phyloP scores from a whole-genome alignment of 208 protist species.

The Jaenimonas drosophilae region DNA sequence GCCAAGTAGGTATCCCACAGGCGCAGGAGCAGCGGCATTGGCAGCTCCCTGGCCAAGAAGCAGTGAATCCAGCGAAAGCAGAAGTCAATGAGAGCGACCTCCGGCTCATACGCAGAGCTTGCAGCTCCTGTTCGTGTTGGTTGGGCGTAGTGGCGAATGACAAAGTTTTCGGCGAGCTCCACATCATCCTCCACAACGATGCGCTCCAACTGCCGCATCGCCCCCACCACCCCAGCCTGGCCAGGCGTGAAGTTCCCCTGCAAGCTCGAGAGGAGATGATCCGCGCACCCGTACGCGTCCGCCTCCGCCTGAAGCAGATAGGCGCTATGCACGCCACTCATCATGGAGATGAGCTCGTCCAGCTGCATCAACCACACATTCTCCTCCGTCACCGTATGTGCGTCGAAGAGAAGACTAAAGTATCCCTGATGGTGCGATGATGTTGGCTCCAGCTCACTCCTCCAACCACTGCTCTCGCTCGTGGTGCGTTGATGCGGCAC shows the following conservation, averaged over 20 bases:
- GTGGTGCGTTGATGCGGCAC: no score
- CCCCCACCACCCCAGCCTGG: slow-evolving; percentile 77
- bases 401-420: slow-evolving; percentile 3
- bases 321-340: not conserved
- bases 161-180: not conserved
- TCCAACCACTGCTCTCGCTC: not conserved
- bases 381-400: no score
- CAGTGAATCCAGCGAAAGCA: slow-evolving; percentile 92
- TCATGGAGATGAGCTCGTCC: slow-evolving; percentile 3
- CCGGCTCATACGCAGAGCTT: slow-evolving; percentile 12
- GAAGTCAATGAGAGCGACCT: slow-evolving; percentile 57
- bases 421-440: not conserved
- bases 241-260: slow-evolving; percentile 89
- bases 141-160: slow-evolving; percentile 9
- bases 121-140: slow-evolving; percentile 12
- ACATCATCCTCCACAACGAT: slow-evolving; percentile 10
- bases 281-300: slow-evolving; percentile 88
- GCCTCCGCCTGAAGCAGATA: slow-evolving; percentile 74
- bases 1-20: slow-evolving; percentile 90
- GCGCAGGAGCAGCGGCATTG: slow-evolving; percentile 54
- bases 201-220: slow-evolving; percentile 46
- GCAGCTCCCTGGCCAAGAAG: slow-evolving; percentile 83
- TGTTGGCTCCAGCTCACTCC: not conserved
- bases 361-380: no score
- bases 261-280: slow-evolving; percentile 67